These are phyloP conservation scores for Dactylis glomerata DNA, from an alignment of 176 grass and related monocot species.

Conservation along the genomic window DNA sequence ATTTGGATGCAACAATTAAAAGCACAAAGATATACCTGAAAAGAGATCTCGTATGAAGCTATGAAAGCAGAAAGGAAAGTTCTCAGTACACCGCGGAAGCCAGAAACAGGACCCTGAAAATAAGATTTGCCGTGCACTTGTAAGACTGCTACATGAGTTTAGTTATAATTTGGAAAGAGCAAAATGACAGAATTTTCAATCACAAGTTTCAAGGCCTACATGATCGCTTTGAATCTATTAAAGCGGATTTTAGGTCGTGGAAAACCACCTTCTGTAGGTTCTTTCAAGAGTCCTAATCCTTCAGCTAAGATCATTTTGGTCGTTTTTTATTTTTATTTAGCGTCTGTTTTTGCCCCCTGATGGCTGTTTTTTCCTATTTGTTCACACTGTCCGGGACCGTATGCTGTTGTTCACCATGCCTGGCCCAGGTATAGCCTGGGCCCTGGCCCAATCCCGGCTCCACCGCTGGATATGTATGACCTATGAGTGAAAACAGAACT, in stretches of 20 bases:
- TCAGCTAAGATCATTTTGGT: neutral
- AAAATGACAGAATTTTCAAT: neutral
- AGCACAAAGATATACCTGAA: constrained; percentile 48
- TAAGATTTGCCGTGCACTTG: constrained; percentile 12
- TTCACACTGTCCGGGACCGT: neutral
- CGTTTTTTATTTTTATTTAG: neutral
- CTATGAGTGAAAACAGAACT: neutral
- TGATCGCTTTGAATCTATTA: neutral
- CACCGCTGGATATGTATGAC: neutral
- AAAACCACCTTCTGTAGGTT: neutral
- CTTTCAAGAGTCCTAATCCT: neutral
- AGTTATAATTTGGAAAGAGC: neutral
- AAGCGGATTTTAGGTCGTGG: neutral
- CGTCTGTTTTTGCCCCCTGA: neutral
- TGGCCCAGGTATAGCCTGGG: neutral
- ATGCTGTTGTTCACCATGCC: neutral
- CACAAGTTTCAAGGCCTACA: neutral
- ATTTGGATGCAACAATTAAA: neutral
- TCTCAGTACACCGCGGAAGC: constrained; percentile 74
- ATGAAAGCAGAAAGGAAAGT: constrained; percentile 88
- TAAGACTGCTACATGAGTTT: neutral
- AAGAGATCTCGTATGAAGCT: constrained; percentile 84
- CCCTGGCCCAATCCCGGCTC: neutral
- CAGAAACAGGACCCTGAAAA: constrained; percentile 91
- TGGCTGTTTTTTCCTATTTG: neutral